These are phyloP conservation scores for Thelonectria olida DNA, from an alignment of 2,329 filamentous ascomycete species.

Conservation along the genomic window DNA sequence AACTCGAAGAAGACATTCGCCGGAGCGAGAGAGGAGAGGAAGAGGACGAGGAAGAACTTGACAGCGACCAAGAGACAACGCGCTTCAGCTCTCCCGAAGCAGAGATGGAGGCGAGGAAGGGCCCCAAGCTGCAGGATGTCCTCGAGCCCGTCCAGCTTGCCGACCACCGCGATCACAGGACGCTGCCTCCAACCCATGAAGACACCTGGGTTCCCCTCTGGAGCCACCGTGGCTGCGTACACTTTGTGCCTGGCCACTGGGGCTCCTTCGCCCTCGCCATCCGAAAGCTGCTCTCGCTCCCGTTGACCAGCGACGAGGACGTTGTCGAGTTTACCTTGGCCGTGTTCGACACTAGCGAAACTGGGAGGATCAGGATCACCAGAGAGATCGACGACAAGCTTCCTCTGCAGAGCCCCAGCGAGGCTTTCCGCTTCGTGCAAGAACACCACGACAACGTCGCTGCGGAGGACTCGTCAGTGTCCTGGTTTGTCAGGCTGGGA, in stretches of 20 bases:
- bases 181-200: neutral
- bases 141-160: neutral
- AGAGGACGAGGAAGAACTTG: too few relatives aligned
- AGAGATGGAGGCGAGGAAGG: neutral
- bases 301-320: neutral
- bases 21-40: neutral
- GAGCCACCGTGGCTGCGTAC: constrained; percentile 45
- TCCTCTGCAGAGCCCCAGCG: constrained; percentile 12
- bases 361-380: neutral
- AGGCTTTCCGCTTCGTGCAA: neutral
- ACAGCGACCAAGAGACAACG: too few relatives aligned
- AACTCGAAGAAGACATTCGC: too few relatives aligned
- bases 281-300: constrained; percentile 35
- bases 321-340: constrained; percentile 11
- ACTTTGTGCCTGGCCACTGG: constrained; percentile 33
- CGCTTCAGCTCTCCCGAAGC: too few relatives aligned
- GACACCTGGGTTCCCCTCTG: constrained; percentile 34
- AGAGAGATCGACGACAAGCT: constrained; percentile 15
- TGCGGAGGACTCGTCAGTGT: constrained; percentile 13
- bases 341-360: constrained; percentile 22
- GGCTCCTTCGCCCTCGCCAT: constrained; percentile 33
- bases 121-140: neutral
- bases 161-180: neutral
- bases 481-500: constrained; percentile 35
- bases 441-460: constrained; percentile 5